These are phyloP conservation scores for Stachybotrys chlorohalonatus DNA, from an alignment of 2,329 filamentous ascomycete species.

Conservation along the genomic window DNA sequence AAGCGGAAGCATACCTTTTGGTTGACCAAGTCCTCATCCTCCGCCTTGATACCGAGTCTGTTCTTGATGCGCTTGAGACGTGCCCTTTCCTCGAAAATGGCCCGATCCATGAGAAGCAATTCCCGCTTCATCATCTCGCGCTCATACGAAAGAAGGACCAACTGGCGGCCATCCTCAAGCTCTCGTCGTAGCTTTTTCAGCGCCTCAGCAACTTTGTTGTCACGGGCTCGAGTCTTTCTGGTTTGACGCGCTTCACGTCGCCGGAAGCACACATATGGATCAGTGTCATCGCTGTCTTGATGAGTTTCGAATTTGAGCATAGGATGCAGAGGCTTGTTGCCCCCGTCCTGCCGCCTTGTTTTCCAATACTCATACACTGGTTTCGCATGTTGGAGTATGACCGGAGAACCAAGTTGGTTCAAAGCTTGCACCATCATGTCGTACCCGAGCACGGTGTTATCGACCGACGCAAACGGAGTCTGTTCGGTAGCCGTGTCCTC, in stretches of 20 bases:
- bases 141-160: constrained; percentile 68
- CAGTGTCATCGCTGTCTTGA: constrained; percentile 87
- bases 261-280: constrained; percentile 97
- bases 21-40: constrained; percentile 91
- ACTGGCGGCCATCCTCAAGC: constrained; percentile 76
- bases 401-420: constrained; percentile 37
- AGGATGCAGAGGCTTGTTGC: constrained; percentile 67
- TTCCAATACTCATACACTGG: constrained; percentile 89
- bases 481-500: constrained; percentile 78
- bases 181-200: constrained; percentile 85
- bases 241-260: constrained; percentile 89
- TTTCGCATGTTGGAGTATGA: constrained; percentile 54
- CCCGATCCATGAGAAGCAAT: constrained; percentile 62
- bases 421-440: constrained; percentile 66
- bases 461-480: constrained; percentile 81
- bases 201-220: constrained; percentile 91
- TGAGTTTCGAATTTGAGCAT: constrained; percentile 89
- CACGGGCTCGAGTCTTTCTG: constrained; percentile 86
- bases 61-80: constrained; percentile 83
- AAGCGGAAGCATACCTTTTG: constrained; percentile 61
- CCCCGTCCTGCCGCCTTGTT: constrained; percentile 52
- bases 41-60: constrained; percentile 78
- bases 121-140: constrained; percentile 76
- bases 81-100: constrained; percentile 74
- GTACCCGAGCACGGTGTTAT: constrained; percentile 75